Evolutionary conservation across 2,329 filamentous ascomycete species (phyloP).

Genomic region (Monosporascus ibericus): DNA sequence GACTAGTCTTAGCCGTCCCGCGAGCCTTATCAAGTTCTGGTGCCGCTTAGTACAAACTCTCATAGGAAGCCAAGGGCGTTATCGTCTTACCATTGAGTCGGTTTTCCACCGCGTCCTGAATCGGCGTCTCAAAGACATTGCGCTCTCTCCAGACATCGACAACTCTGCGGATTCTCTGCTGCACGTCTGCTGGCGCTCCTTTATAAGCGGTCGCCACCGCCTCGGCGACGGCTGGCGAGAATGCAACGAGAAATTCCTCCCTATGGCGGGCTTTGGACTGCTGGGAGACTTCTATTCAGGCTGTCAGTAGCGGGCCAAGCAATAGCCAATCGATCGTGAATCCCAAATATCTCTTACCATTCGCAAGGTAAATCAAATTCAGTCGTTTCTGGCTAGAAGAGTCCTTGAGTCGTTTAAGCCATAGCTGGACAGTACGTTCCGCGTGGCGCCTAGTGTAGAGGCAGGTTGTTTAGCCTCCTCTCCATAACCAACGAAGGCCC

Average conservation of each 20-base stretch:
- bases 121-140: conserved; percentile 72
- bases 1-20: conserved; percentile 44
- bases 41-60: conserved; percentile 5
- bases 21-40: conserved; percentile 58
- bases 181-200: conserved; percentile 77
- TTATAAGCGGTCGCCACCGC: conserved; percentile 89
- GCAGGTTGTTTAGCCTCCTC: conserved; percentile 23
- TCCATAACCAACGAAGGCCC: neutral
- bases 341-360: conserved; percentile 53
- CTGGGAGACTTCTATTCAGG: conserved; percentile 74
- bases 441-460: conserved; percentile 67
- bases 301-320: conserved; percentile 6
- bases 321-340: conserved; percentile 8
- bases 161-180: conserved; percentile 80
- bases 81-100: conserved; percentile 65
- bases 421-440: conserved; percentile 83
- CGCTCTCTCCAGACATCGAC: conserved; percentile 92
- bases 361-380: conserved; percentile 90
- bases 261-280: conserved; percentile 91
- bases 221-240: conserved; percentile 86
- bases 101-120: conserved; percentile 75
- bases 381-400: conserved; percentile 79
- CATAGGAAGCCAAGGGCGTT: conserved; percentile 8
- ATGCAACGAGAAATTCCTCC: conserved; percentile 86
- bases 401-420: conserved; percentile 85